These are phyloP conservation scores for Sordariomycetes sp. DNA, from an alignment of 2,329 filamentous ascomycete genomes.

Conservation along the genomic window DNA sequence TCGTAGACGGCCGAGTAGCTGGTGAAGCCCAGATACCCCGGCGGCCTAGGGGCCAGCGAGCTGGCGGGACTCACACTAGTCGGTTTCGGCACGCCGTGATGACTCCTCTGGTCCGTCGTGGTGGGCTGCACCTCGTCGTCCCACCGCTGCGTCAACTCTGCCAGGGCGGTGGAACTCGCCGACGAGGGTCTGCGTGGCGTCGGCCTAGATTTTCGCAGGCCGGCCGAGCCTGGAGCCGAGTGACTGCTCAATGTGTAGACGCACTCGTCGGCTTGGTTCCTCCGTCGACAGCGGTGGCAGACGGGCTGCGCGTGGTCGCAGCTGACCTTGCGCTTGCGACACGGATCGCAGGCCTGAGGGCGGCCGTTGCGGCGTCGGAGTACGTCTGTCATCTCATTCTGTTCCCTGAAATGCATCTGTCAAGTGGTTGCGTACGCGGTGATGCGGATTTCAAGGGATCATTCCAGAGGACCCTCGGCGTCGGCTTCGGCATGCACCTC, in stretches of 20 bases:
- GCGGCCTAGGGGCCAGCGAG: slow-evolving; percentile 14
- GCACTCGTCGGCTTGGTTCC: slow-evolving; percentile 19
- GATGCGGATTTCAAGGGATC: no score
- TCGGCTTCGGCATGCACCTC: no score
- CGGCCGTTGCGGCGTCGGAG: slow-evolving; percentile 15
- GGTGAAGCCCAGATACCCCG: slow-evolving; percentile 36
- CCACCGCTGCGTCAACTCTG: neutral
- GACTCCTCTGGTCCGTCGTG: neutral
- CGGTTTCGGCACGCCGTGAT: neutral
- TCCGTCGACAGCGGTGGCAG: slow-evolving; percentile 25
- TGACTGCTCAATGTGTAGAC: slow-evolving; percentile 16
- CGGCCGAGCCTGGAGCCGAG: neutral
- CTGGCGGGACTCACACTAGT: neutral
- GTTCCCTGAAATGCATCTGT: no score
- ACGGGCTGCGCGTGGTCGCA: slow-evolving; percentile 27
- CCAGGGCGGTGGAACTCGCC: no score
- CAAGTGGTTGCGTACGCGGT: no score
- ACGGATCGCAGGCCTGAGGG: slow-evolving; percentile 19
- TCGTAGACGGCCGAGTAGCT: slow-evolving; percentile 33
- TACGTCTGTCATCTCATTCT: neutral
- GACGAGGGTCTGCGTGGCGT: neutral
- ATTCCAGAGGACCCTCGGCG: no score
- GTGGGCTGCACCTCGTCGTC: neutral
- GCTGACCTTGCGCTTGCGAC: slow-evolving; percentile 27
- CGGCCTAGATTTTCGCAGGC: neutral